Conservation (phyloP, 1,284 basidiomycete species). For the Anthracocystis panici-leucophaei region DNA sequence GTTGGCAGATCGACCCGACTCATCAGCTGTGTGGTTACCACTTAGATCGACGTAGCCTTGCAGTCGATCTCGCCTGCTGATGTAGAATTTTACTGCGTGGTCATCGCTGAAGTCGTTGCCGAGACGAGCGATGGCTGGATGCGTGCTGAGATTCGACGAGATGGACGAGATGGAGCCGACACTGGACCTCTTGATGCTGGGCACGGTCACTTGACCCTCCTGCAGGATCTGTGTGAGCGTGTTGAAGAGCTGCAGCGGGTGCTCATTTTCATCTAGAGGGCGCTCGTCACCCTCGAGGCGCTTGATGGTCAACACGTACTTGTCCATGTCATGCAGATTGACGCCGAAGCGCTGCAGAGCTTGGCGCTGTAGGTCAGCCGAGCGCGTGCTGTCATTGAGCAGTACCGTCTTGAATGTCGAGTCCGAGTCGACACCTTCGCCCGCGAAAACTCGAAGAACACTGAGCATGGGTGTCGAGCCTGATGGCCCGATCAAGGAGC, state of each 20-base stretch:
- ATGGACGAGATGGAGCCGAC: slow-evolving; percentile 93
- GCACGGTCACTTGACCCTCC: slow-evolving; percentile 74
- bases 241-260: slow-evolving; percentile 88
- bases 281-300: slow-evolving; percentile 85
- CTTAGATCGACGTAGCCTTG: slow-evolving; percentile 41
- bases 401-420: slow-evolving; percentile 98
- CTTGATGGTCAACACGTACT: slow-evolving; percentile 90
- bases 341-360: slow-evolving; percentile 89
- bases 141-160: slow-evolving; percentile 87
- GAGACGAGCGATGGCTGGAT: slow-evolving; percentile 90
- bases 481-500: slow-evolving; percentile 67
- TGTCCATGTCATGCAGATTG: slow-evolving; percentile 72
- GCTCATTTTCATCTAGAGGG: slow-evolving; percentile 78
- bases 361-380: slow-evolving; percentile 86
- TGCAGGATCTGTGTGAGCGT: slow-evolving; percentile 76
- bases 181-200: slow-evolving; percentile 84
- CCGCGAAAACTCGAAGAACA: slow-evolving; percentile 94
- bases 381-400: slow-evolving; percentile 85
- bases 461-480: slow-evolving; percentile 83
- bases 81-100: slow-evolving; percentile 93
- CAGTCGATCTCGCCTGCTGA: slow-evolving; percentile 74
- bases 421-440: slow-evolving; percentile 82
- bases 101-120: slow-evolving; percentile 96
- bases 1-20: slow-evolving; percentile 33
- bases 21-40: slow-evolving; percentile 23